Base-by-base conservation (phyloP, 208 protist species). In the Phytomonas sp. region DNA sequence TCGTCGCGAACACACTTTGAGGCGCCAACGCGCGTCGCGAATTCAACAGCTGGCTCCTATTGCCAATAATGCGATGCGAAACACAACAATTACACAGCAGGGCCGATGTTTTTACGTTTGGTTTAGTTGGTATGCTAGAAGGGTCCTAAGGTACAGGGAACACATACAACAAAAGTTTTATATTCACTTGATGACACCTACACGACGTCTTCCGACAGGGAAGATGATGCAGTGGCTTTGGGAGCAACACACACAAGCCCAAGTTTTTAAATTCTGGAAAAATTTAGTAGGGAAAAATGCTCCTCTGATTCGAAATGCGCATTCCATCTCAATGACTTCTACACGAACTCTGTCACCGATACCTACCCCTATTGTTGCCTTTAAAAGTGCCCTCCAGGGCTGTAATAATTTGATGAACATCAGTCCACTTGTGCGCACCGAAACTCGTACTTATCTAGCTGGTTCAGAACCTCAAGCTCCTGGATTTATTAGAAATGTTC, bases 1-100 rank as follows among this genome's bases (percentile, higher is more conserved):
- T 42, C 70, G 66, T 0, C 79, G 78, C 64, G 67, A 75, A 66
- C 81, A 90, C 75, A 29, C 86, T 29, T 76, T 94, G 71, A 82
- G 85, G 1, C 65, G 67, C 12, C 75, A 87, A 69, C 77, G 81
- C 34, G 61, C 72, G 29, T 74, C 64, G 19, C 76, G 85, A 23
- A 62, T 88, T 37, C 33, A 74, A 49, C 68, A 69, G 19, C 45
- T 56, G 45, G 23, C 0, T 1, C 45, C 8, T 56, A 11, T 56
- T 30, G 67, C 79, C 60, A 37, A 40, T 12, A 56, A 49, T 12
- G 65, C 49, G 49, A 34, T n/a, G 62, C 29, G 45, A 56, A 56
- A 56, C 45, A 56, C 45, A 16, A 56, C 19, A 12, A 56, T 56
- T 23, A 23, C 45, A 26, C 45, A 56, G 16, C 45, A 56, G 45